phyloP scores from a whole-genome alignment of 805 yeast genomes.

The Kockiozyma suomiensis region DNA sequence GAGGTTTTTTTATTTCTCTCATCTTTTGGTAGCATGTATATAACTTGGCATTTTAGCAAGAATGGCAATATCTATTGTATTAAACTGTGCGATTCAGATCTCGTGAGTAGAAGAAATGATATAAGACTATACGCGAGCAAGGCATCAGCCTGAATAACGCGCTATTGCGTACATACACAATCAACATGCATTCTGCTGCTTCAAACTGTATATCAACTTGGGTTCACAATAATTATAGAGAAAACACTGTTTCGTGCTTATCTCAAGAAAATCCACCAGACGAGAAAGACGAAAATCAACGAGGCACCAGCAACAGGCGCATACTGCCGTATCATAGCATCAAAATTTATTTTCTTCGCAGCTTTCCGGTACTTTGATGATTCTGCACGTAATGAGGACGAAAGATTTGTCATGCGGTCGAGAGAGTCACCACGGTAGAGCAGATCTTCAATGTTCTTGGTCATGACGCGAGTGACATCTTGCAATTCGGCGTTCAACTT shows the following conservation, averaged over 20 bases:
- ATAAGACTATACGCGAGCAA: too few species aligned
- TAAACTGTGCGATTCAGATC: too few species aligned
- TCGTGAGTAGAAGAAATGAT: too few species aligned
- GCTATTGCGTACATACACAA: too few species aligned
- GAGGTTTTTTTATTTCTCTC: too few species aligned
- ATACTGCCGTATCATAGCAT: conserved; percentile 84
- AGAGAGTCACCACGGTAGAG: conserved; percentile 92
- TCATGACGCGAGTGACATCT: conserved; percentile 94
- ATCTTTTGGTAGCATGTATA: not conserved
- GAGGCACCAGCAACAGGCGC: conserved; percentile 80
- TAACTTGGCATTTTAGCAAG: not conserved
- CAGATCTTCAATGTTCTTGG: conserved; percentile 93
- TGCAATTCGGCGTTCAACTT: conserved; percentile 81
- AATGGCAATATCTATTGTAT: too few species aligned
- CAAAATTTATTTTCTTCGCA: conserved; percentile 88
- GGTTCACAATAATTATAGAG: not conserved
- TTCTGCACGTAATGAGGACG: conserved; percentile 75
- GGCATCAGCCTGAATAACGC: too few species aligned
- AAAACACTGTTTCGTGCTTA: too few species aligned
- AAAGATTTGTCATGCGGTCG: conserved; percentile 87
- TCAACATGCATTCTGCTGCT: not conserved
- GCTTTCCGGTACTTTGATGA: conserved; percentile 85
- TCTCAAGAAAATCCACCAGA: conserved; percentile 71
- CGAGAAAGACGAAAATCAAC: conserved; percentile 64
- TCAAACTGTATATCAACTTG: too few species aligned